These are phyloP conservation scores for Sugiyamaella marilandica DNA, from an alignment of 805 yeast genomes.

Conservation along the genomic window DNA sequence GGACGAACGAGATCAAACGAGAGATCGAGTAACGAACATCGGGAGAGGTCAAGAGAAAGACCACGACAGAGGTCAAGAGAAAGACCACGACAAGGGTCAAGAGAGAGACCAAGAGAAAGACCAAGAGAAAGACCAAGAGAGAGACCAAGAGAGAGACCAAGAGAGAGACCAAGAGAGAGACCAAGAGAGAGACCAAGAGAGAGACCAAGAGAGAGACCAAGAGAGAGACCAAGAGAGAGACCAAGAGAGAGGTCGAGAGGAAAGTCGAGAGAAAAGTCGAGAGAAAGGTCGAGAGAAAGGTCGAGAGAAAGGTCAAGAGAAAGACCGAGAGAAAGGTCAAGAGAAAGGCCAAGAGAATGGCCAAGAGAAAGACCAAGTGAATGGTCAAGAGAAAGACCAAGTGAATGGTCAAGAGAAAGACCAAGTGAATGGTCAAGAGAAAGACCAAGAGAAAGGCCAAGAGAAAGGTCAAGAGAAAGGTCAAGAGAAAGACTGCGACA, in stretches of 20 bases:
- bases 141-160: too few species aligned
- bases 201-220: background rate
- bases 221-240: background rate
- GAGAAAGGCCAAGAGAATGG: background rate
- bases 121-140: background rate
- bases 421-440: background rate
- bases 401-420: background rate
- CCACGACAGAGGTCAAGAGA: background rate
- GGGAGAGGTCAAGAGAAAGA: too few species aligned
- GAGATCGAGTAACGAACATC: too few species aligned
- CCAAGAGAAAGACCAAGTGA: background rate
- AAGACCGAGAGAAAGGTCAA: background rate
- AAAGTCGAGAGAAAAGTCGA: background rate
- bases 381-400: background rate
- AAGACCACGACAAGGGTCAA: background rate
- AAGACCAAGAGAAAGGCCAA: background rate
- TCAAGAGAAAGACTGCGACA: background rate
- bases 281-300: background rate
- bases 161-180: background rate
- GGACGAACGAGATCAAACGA: too few species aligned
- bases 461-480: background rate
- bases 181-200: background rate
- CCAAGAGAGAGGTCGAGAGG: constrained; percentile 1
- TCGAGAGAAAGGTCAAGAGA: background rate
- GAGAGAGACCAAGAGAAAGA: background rate